A percentile compares a stretch with the other conserved stretches of the same genome.
Conservation (phyloP, 2,329 filamentous ascomycete genomes). For the Claviceps humidiphila region DNA sequence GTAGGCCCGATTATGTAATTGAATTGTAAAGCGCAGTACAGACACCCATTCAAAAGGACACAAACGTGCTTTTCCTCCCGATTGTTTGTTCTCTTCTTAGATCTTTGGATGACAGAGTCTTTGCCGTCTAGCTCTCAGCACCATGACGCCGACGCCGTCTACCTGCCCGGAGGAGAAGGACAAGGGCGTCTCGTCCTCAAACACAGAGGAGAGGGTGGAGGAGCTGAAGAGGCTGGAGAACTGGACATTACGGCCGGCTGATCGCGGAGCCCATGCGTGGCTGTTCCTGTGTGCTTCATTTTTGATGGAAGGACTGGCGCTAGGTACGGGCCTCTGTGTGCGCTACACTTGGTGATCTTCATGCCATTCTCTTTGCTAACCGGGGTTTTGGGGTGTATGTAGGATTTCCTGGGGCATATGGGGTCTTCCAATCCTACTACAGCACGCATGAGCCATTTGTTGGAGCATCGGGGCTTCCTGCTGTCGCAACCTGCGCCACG, state of each 20-base stretch:
- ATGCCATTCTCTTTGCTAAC: background rate
- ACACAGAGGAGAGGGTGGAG: background rate
- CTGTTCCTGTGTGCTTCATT: constrained; percentile 14
- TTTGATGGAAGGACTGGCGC: constrained; percentile 10
- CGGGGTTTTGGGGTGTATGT: background rate
- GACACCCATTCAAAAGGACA: no score
- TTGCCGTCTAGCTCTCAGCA: no score
- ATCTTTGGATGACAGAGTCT: no score
- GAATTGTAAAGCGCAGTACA: no score
- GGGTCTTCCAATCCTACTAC: constrained; percentile 55
- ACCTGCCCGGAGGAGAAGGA: background rate
- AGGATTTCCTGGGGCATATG: constrained; percentile 53
- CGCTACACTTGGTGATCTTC: no score
- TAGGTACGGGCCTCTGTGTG: constrained; percentile 3
- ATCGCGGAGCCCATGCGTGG: constrained; percentile 24
- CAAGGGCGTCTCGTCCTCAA: constrained; percentile 1
- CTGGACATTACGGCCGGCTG: constrained; percentile 5
- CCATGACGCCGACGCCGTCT: no score
- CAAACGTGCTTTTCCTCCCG: no score
- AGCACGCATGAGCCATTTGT: constrained; percentile 40
- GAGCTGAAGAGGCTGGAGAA: background rate
- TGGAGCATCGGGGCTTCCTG: constrained; percentile 34
- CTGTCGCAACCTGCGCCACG: constrained; percentile 47
- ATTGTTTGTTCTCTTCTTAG: no score
- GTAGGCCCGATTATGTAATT: no score